Conservation (phyloP, 768 basidiomycete genomes). For the Mycena polygramma region DNA sequence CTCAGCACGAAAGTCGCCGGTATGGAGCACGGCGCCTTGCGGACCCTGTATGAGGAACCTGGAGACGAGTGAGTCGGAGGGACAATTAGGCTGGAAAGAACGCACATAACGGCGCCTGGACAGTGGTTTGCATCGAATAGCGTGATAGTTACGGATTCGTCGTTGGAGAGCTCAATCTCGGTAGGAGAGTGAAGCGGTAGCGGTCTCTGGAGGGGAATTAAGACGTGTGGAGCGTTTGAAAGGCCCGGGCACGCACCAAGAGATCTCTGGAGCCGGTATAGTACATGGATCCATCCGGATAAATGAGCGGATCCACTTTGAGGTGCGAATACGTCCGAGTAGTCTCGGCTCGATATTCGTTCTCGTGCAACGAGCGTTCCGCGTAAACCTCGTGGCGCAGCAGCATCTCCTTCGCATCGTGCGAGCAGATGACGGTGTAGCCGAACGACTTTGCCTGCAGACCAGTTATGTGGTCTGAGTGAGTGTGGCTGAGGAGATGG, state of each 20-base stretch:
- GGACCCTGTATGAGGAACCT: slow-evolving; percentile 90
- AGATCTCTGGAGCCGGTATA: slow-evolving; percentile 75
- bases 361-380: slow-evolving; percentile 71
- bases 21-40: slow-evolving; percentile 84
- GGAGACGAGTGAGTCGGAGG: neutral
- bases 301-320: slow-evolving; percentile 64
- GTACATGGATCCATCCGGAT: slow-evolving; percentile 61
- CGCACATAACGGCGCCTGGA: slow-evolving; percentile 93
- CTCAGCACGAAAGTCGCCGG: slow-evolving; percentile 94
- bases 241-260: slow-evolving; percentile 58
- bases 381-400: slow-evolving; percentile 78
- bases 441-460: slow-evolving; percentile 82
- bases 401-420: slow-evolving; percentile 89
- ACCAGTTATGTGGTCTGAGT: slow-evolving; percentile 88
- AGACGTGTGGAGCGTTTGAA: neutral
- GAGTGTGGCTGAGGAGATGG: slow-evolving; percentile 90
- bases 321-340: slow-evolving; percentile 77
- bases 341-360: slow-evolving; percentile 63
- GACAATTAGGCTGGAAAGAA: slow-evolving; percentile 6
- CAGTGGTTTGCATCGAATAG: slow-evolving; percentile 95
- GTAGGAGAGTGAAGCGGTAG: slow-evolving; percentile 77
- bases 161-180: slow-evolving; percentile 65
- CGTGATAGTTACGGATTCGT: slow-evolving; percentile 77
- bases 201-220: slow-evolving; percentile 57
- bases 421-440: slow-evolving; percentile 80